Base-by-base conservation (phyloP, 148 eudicot genomes). In the Amaranthus palmeri region DNA sequence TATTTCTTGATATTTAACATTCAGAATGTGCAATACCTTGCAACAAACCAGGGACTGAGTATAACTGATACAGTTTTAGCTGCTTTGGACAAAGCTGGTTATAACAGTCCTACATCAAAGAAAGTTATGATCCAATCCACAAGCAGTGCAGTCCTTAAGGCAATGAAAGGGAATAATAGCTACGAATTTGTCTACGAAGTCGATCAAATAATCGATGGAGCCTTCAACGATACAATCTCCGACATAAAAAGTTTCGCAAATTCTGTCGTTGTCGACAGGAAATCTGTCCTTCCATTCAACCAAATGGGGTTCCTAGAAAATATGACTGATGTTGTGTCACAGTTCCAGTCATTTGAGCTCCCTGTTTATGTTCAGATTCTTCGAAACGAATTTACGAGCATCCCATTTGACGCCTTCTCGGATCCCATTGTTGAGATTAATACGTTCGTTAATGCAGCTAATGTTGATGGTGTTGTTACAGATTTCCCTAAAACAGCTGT, bases 11-110 rank as follows among this genome's bases (percentile, higher is more conserved):
- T 78, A 56, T 36, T 48, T 25, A 14, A n/a, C 15, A 3, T 58
- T 53, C 85, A 93, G 99, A 82, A 95, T 74, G 99, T 96, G 51
- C 77, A 82, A 67, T 92, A 89, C 88, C 88, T 95, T 51, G 97
- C 97, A 54, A 72, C 74, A 60, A 80, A 87, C 0, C 85, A 81
- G 72, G 85, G 90, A 54, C 68, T 90, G 79, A 75, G 86, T 64
- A 77, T 90, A 18, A 82, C 74, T 11, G 93, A 83, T 74, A 89
- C 87, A 61, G 97, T 92, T 76, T 69, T 73, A 44, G 82, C 83
- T 72, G 84, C 84, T 48, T 75, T 95, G 66, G 78, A 76, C 50
- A 76, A 78, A 50, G 65, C 86, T 64, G 91, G 81, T 45, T 80
- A 73, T 40, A 81, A 71, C 68, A 72, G 77, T 13, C 72, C 82